A percentile compares a stretch with the other conserved stretches of the same genome.
Conservation (phyloP, 1,284 basidiomycete genomes). For the Ceratobasidium sp. region DNA sequence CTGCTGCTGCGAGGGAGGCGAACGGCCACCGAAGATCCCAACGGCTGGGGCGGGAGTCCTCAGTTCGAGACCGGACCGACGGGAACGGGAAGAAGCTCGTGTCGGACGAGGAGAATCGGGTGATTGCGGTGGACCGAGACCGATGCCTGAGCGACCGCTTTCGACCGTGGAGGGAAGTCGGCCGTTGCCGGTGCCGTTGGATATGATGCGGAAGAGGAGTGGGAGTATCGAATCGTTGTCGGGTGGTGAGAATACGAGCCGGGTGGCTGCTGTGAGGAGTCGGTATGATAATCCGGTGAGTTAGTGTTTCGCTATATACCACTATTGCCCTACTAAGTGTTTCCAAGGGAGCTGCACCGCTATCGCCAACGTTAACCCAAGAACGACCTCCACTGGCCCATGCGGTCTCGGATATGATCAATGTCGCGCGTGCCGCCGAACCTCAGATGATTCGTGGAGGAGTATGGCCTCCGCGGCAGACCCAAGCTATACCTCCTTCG, state of each 20-base stretch:
- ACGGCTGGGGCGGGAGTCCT: constrained; percentile 28
- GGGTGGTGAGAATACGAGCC: constrained; percentile 64
- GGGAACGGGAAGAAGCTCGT: constrained; percentile 36
- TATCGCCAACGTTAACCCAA: constrained; percentile 65
- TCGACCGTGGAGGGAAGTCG: constrained; percentile 20
- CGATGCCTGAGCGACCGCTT: constrained; percentile 31
- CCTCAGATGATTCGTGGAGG: neutral
- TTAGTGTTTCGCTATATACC: no score
- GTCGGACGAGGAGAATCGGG: constrained; percentile 16
- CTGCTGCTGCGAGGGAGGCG: constrained; percentile 17
- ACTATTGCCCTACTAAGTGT: no score
- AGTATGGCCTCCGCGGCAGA: constrained; percentile 20
- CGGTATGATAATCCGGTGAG: constrained; percentile 61
- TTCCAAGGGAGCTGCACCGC: constrained; percentile 64
- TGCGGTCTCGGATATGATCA: constrained; percentile 70
- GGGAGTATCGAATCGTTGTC: constrained; percentile 64
- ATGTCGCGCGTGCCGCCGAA: constrained; percentile 21
- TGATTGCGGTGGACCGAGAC: constrained; percentile 34
- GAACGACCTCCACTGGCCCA: constrained; percentile 72
- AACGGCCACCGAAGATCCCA: neutral
- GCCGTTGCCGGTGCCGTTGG: constrained; percentile 25
- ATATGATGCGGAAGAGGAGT: constrained; percentile 15
- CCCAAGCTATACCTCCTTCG: constrained; percentile 6
- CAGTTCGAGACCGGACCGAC: constrained; percentile 37
- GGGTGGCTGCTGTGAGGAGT: constrained; percentile 76